Evolutionary conservation across 1,284 basidiomycete genomes (phyloP).

Genomic region (Cutaneotrichosporon mucoides): DNA sequence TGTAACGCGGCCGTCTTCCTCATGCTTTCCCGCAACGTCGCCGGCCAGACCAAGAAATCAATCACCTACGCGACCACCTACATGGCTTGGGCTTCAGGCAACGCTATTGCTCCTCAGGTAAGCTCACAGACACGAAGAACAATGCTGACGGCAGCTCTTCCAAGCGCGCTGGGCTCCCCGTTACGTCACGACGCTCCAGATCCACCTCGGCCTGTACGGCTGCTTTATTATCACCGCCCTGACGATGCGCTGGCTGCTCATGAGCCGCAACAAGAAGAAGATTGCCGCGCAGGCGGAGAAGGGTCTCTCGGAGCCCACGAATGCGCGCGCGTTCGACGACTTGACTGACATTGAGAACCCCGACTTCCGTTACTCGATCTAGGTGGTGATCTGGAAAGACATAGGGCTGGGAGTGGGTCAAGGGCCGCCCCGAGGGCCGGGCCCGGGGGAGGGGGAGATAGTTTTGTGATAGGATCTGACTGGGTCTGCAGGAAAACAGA

Average conservation of each 20-base stretch:
- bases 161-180: constrained; percentile 29
- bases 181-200: constrained; percentile 35
- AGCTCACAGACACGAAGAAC: too few relatives aligned
- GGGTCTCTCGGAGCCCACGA: constrained; percentile 1
- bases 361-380: constrained; percentile 15
- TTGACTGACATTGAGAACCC: constrained; percentile 21
- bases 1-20: constrained; percentile 17
- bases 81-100: constrained; percentile 35
- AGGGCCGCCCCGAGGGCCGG: too few relatives aligned
- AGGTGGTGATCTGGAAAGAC: too few relatives aligned
- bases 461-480: too few relatives aligned
- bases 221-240: constrained; percentile 23
- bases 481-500: too few relatives aligned
- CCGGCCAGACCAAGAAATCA: constrained; percentile 23
- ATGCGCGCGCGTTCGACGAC: constrained; percentile 23
- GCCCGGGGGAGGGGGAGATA: too few relatives aligned
- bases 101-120: constrained; percentile 30
- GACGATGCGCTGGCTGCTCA: constrained; percentile 20
- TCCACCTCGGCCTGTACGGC: constrained; percentile 34
- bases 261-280: constrained; percentile 24
- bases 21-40: constrained; percentile 20
- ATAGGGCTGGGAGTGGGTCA: too few relatives aligned
- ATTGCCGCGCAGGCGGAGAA: constrained; percentile 4
- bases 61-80: constrained; percentile 18
- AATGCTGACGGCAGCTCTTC: constrained; percentile 18